These are phyloP conservation scores for Mallotus repandus DNA, from an alignment of 441 rosid species.

Conservation along the genomic window DNA sequence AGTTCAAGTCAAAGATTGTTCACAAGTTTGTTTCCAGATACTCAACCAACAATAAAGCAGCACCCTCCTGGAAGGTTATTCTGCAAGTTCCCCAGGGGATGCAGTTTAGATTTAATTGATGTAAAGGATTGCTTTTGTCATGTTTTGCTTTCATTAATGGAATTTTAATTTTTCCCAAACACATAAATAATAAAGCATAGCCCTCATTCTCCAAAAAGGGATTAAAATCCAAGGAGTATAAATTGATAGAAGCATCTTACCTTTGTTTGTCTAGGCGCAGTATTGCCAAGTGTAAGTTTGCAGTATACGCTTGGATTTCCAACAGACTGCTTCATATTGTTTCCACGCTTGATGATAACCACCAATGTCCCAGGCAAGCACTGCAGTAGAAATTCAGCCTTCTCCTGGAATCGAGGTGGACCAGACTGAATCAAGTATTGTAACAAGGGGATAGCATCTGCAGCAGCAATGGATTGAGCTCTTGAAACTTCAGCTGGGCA, in stretches of 20 bases:
- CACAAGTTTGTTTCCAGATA: neutral
- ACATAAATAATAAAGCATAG: neutral
- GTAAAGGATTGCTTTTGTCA: neutral
- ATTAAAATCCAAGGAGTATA: neutral
- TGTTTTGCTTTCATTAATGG: neutral
- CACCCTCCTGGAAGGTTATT: neutral
- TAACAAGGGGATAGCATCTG: conserved; percentile 96
- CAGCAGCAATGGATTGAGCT: conserved; percentile 98
- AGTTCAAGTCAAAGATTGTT: too few relatives aligned
- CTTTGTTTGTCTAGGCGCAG: conserved; percentile 88
- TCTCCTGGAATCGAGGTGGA: conserved; percentile 99
- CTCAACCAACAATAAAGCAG: neutral
- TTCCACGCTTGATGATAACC: conserved; percentile 94
- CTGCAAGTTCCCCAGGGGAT: neutral
- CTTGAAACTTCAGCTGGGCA: conserved; percentile 98
- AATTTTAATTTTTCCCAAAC: neutral
- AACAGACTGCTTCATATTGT: conserved; percentile 98
- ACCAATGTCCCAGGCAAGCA: conserved; percentile 98
- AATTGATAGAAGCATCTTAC: conserved; percentile 35
- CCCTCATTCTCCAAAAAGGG: neutral
- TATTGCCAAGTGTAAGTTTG: conserved; percentile 91
- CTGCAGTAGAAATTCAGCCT: conserved; percentile 94
- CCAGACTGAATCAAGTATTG: conserved; percentile 99
- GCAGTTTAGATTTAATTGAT: neutral
- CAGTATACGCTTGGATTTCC: conserved; percentile 97